Percentiles rank a stretch among this genome's conserved stretches.
These are phyloP conservation scores for Metschnikowia dekortorum DNA, from an alignment of 805 yeast genomes.

Conservation along the genomic window DNA sequence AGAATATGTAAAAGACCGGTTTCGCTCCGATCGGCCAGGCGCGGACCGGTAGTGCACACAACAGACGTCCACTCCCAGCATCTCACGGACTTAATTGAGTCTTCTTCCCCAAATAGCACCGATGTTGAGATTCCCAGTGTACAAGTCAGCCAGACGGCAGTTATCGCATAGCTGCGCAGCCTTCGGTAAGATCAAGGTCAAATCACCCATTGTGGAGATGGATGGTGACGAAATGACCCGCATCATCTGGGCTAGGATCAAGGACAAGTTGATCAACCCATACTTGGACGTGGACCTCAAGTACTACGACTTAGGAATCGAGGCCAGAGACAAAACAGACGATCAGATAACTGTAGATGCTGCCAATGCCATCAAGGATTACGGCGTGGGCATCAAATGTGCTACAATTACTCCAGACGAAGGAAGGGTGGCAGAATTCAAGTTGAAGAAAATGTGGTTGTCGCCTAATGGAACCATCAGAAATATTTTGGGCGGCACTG, in stretches of 20 bases:
- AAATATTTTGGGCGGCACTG: slow-evolving; percentile 93
- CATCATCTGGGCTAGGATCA: slow-evolving; percentile 90
- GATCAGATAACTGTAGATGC: slow-evolving; percentile 88
- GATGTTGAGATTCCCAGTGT: slow-evolving; percentile 10
- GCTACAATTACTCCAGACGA: slow-evolving; percentile 99
- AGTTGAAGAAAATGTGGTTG: slow-evolving; percentile 92
- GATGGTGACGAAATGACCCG: slow-evolving; percentile 98
- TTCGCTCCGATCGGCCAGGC: slow-evolving; percentile 1
- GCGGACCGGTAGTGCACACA: slow-evolving; percentile 2
- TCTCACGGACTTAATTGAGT: neutral
- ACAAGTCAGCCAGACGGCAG: slow-evolving; percentile 7
- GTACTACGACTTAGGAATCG: slow-evolving; percentile 87
- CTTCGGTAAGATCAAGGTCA: slow-evolving; percentile 61
- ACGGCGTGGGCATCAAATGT: slow-evolving; percentile 93
- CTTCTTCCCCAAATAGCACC: neutral
- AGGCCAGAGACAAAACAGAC: slow-evolving; percentile 79
- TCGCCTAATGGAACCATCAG: slow-evolving; percentile 97
- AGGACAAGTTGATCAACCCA: slow-evolving; percentile 80
- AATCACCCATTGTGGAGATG: slow-evolving; percentile 90
- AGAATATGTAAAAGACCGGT: neutral
- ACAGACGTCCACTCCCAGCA: slow-evolving; percentile 2
- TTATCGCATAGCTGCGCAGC: slow-evolving; percentile 7
- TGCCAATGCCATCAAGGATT: slow-evolving; percentile 82
- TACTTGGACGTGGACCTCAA: slow-evolving; percentile 82
- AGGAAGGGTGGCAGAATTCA: slow-evolving; percentile 87